These are phyloP conservation scores for Biscogniauxia sp. DNA, from an alignment of 2,329 filamentous ascomycete genomes.

Conservation along the genomic window DNA sequence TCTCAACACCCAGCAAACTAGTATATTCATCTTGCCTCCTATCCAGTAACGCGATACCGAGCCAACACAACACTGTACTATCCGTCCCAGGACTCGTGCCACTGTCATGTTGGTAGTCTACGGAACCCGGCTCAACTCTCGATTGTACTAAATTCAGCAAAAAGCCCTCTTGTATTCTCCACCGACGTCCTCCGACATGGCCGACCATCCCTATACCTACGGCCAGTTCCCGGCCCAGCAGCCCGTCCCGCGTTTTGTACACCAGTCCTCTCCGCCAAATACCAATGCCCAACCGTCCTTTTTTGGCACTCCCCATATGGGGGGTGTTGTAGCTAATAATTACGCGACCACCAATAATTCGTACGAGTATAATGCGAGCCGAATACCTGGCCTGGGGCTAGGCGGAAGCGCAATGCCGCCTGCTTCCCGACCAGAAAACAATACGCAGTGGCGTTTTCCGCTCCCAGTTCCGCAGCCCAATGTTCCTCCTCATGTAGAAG, in stretches of 20 bases:
- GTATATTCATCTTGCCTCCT: conserved; percentile 1
- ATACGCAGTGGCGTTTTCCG: conserved; percentile 15
- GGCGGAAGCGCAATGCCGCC: conserved; percentile 20
- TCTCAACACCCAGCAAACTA: conserved; percentile 5
- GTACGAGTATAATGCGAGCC: conserved; percentile 38
- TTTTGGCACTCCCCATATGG: conserved; percentile 13
- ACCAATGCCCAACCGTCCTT: conserved; percentile 10
- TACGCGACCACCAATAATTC: conserved; percentile 34
- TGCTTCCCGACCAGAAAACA: conserved; percentile 6
- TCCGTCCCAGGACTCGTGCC: background rate
- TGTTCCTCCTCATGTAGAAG: conserved; percentile 1
- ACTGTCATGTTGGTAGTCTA: background rate
- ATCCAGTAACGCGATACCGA: conserved; percentile 4
- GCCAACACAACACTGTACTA: background rate
- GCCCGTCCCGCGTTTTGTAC: conserved; percentile 19
- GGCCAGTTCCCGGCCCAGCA: conserved; percentile 31
- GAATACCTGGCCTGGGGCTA: conserved; percentile 40
- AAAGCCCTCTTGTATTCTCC: conserved; percentile 10
- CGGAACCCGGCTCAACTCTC: conserved; percentile 1
- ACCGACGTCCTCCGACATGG: conserved; percentile 31
- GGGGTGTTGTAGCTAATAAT: conserved; percentile 19
- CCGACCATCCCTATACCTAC: conserved; percentile 39
- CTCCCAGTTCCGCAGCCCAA: conserved; percentile 4
- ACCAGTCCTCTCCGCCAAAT: conserved; percentile 13
- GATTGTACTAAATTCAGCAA: conserved; percentile 7